These are phyloP conservation scores for Eragrostis tef DNA, from an alignment of 202 grass and related monocot genomes.

Conservation along the genomic window DNA sequence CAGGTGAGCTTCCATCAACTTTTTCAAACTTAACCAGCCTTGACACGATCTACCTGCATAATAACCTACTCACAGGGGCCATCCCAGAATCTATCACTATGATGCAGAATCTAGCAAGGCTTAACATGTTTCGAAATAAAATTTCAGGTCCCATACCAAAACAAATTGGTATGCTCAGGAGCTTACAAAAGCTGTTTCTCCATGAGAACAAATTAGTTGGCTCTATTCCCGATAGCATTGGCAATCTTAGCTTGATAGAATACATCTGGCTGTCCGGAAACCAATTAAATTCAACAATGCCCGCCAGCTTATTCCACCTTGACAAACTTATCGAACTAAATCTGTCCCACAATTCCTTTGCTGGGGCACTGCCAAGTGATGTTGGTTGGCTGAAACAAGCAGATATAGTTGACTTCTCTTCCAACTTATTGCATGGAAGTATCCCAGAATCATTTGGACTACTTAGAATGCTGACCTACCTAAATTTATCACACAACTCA, in stretches of 20 bases:
- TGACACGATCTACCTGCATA: rapidly evolving
- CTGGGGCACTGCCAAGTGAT: constrained; percentile 33
- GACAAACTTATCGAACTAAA: constrained; percentile 7
- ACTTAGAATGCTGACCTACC: background rate
- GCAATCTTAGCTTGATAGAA: background rate
- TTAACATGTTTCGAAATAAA: background rate
- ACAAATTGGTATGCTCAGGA: background rate
- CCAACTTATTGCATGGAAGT: constrained; percentile 36
- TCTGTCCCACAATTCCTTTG: constrained; percentile 27
- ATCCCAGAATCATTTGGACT: constrained; percentile 43
- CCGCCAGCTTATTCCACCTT: constrained; percentile 32
- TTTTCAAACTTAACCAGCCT: constrained; percentile 36
- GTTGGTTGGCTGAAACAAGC: constrained; percentile 24
- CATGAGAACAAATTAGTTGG: background rate
- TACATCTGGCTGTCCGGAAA: background rate
- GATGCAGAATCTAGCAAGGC: background rate
- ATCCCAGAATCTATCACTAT: background rate
- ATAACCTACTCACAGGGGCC: background rate
- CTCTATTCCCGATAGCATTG: background rate
- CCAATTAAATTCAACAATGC: constrained; percentile 36
- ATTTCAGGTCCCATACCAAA: background rate
- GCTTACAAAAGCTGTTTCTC: background rate
- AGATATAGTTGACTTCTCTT: constrained; percentile 18
- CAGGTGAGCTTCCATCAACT: background rate
- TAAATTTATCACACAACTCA: constrained; percentile 45